phyloP scores from a whole-genome alignment of 495 filamentous ascomycete genomes.

The Xeromyces bisporus region DNA sequence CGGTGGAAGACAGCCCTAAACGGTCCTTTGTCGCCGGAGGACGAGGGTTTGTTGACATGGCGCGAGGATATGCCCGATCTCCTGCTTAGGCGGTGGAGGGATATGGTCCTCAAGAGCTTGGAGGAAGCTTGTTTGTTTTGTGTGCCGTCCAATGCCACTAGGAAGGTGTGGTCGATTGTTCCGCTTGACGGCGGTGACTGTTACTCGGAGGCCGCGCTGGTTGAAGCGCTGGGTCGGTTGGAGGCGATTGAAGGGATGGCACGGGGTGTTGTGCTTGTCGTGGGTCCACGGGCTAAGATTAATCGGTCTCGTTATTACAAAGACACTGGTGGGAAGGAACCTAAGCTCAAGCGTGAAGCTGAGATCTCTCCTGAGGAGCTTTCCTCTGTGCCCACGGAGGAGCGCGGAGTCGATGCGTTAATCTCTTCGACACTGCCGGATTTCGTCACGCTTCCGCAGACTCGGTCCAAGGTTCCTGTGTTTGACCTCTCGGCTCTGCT shows the following conservation, averaged over 20 bases:
- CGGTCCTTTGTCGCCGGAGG: conserved; percentile 11
- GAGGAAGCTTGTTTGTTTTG: conserved; percentile 9
- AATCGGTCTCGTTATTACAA: too few species aligned
- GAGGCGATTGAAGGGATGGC: conserved; percentile 14
- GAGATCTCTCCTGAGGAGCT: conserved; percentile 2
- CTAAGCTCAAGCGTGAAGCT: too few species aligned
- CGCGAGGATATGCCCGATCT: conserved; percentile 51
- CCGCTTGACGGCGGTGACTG: conserved; percentile 11
- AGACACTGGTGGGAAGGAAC: too few species aligned
- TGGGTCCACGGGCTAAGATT: too few species aligned
- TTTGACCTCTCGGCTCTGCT: conserved; percentile 28
- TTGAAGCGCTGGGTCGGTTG: conserved; percentile 10
- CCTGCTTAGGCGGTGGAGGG: conserved; percentile 35
- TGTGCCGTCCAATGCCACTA: conserved; percentile 7
- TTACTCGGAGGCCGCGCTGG: conserved; percentile 14
- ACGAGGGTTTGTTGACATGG: conserved; percentile 33
- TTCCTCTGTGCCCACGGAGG: conserved; percentile 1
- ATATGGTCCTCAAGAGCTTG: conserved; percentile 25
- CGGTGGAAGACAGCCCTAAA: conserved; percentile 22
- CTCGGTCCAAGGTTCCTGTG: conserved; percentile 20
- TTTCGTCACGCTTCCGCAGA: conserved; percentile 14
- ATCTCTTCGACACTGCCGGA: conserved; percentile 7
- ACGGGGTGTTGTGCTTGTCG: conserved; percentile 15
- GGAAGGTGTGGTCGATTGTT: conserved; percentile 20
- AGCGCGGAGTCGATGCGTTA: not conserved